Conservation (phyloP, 768 basidiomycete genomes). For the Lactarius sp. region DNA sequence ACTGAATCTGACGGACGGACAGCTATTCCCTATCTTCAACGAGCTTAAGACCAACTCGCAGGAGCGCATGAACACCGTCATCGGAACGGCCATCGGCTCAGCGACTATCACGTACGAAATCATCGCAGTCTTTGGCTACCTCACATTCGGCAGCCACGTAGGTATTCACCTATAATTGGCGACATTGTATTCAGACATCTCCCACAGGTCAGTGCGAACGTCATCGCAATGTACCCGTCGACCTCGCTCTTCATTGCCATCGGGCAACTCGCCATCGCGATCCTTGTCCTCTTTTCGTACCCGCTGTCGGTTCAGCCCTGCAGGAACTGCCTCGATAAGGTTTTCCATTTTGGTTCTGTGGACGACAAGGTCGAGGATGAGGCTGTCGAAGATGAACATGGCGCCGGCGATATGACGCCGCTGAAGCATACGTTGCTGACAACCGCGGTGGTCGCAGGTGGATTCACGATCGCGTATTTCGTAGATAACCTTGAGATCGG, state of each 20-base stretch:
- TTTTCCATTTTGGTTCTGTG: conserved; percentile 50
- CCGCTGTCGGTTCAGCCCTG: conserved; percentile 94
- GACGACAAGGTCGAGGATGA: conserved; percentile 38
- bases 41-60: conserved; percentile 82
- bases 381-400: conserved; percentile 44
- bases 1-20: conserved; percentile 14
- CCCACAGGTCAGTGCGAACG: conserved; percentile 76
- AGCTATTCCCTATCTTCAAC: conserved; percentile 94
- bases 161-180: conserved; percentile 22
- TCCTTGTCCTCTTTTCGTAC: conserved; percentile 88
- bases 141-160: conserved; percentile 88
- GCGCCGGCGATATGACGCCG: conserved; percentile 63
- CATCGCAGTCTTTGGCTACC: conserved; percentile 83
- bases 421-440: conserved; percentile 70
- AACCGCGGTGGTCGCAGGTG: conserved; percentile 51
- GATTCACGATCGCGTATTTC: conserved; percentile 73
- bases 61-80: conserved; percentile 78
- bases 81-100: conserved; percentile 80
- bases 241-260: conserved; percentile 90
- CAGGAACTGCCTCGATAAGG: conserved; percentile 86
- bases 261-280: conserved; percentile 88
- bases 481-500: conserved; percentile 76
- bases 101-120: conserved; percentile 83
- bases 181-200: not conserved
- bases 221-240: conserved; percentile 91